Evolutionary conservation across 169 alveolate species (phyloP).

Genomic region (Plasmodium vinckei): DNA sequence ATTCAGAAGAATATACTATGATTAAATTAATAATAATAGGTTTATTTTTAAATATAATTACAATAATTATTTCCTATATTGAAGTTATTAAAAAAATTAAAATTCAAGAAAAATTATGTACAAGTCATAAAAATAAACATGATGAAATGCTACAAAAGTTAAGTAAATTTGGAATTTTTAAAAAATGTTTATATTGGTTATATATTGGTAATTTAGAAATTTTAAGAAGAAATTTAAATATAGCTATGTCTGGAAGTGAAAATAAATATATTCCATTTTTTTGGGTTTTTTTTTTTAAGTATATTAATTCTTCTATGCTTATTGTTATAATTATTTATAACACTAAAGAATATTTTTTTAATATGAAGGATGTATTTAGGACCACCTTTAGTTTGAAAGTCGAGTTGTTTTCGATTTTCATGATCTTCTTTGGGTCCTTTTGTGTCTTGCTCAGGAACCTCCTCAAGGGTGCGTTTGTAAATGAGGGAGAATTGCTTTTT

Average conservation of each 20-base stretch:
- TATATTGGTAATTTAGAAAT: slow-evolving; percentile 61
- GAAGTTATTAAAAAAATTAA: slow-evolving; percentile 31
- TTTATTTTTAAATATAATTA: slow-evolving; percentile 8
- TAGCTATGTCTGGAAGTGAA: slow-evolving; percentile 68
- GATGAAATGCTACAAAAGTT: not conserved
- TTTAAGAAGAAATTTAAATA: slow-evolving; percentile 49
- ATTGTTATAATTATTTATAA: slow-evolving; percentile 33
- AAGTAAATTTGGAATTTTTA: slow-evolving; percentile 18
- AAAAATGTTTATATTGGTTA: slow-evolving; percentile 70
- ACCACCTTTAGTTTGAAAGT: slow-evolving; percentile 35
- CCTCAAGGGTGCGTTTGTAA: slow-evolving; percentile 12
- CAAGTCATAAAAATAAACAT: not conserved
- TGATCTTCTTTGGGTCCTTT: slow-evolving; percentile 29
- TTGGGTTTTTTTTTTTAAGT: slow-evolving; percentile 57
- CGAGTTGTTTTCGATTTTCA: slow-evolving; percentile 20
- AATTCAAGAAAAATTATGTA: not conserved
- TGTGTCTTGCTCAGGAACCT: slow-evolving; percentile 8
- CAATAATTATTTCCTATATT: slow-evolving; percentile 23
- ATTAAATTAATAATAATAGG: slow-evolving; percentile 12
- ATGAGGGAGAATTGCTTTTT: not conserved
- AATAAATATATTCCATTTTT: slow-evolving; percentile 60
- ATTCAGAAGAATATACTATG: slow-evolving; percentile 13
- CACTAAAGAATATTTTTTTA: slow-evolving; percentile 37
- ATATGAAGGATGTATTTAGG: slow-evolving; percentile 28
- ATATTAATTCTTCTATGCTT: slow-evolving; percentile 56